Percentiles rank a stretch among this genome's conserved stretches.
Evolutionary conservation across 768 basidiomycete species (phyloP).

Genomic region (Suillus luteus): DNA sequence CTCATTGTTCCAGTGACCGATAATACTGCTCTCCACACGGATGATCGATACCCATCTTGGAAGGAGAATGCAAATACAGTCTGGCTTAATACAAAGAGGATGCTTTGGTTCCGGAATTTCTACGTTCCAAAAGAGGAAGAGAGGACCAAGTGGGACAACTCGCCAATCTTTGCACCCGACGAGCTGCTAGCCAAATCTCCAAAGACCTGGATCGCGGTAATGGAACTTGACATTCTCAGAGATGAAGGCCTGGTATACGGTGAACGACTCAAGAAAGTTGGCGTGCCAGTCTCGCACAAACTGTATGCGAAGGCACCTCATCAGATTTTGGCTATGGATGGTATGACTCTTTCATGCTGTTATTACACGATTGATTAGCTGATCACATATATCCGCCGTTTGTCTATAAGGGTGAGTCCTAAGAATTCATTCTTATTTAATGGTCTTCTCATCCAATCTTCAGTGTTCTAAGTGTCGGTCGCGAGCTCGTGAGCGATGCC

Average conservation of each 20-base stretch:
- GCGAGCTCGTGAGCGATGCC: slow-evolving; percentile 41
- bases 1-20: slow-evolving; percentile 77
- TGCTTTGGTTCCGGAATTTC: slow-evolving; percentile 73
- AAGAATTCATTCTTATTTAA: not conserved
- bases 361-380: slow-evolving; percentile 2
- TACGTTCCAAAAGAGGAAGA: slow-evolving; percentile 68
- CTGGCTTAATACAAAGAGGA: slow-evolving; percentile 61
- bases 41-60: slow-evolving; percentile 50
- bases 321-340: slow-evolving; percentile 76
- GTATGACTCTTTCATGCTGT: slow-evolving; percentile 37
- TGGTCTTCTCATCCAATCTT: slow-evolving; percentile 18
- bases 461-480: slow-evolving; percentile 41
- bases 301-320: slow-evolving; percentile 69
- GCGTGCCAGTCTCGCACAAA: slow-evolving; percentile 55
- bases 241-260: slow-evolving; percentile 71
- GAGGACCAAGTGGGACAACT: slow-evolving; percentile 67
- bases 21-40: slow-evolving; percentile 58
- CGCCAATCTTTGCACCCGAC: slow-evolving; percentile 68
- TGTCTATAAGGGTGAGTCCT: slow-evolving; percentile 25
- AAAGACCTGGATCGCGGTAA: slow-evolving; percentile 64
- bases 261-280: slow-evolving; percentile 53
- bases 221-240: slow-evolving; percentile 68
- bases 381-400: slow-evolving; percentile 1
- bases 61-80: slow-evolving; percentile 58
- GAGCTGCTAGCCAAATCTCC: slow-evolving; percentile 55